Percentiles rank a stretch among this genome's conserved stretches.
These are phyloP conservation scores for sunflower (Helianthus annuus) DNA, from an alignment of 129 eudicot species.

Conservation along the genomic window HanXRQr2.0-SUNRISE NC_035446.2:115017127-115017626, in stretches of 20 bases:
- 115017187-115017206: too few species aligned
- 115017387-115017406: slow-evolving; percentile 72
- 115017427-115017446: slow-evolving; percentile 61
- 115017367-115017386: slow-evolving; percentile 67
- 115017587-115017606: slow-evolving; percentile 7
- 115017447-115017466: slow-evolving; percentile 11
- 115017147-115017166: too few species aligned
- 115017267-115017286: not conserved
- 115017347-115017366: slow-evolving; percentile 56
- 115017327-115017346: slow-evolving; percentile 85
- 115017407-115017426: slow-evolving; percentile 83
- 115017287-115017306: not conserved
- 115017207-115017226: not conserved
- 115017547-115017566: slow-evolving; percentile 2
- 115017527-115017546: not conserved
- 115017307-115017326: slow-evolving; percentile 91
- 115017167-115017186: too few species aligned
- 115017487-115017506: not conserved
- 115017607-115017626: not conserved
- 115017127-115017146: too few species aligned
- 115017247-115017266: not conserved
- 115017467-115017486: slow-evolving; percentile 1
- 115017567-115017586: slow-evolving; percentile 5
- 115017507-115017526: slow-evolving; percentile 1
- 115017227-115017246: not conserved